phyloP scores from a whole-genome alignment of 1,139 yeast species.

The Hyphopichia buzzinii region DNA sequence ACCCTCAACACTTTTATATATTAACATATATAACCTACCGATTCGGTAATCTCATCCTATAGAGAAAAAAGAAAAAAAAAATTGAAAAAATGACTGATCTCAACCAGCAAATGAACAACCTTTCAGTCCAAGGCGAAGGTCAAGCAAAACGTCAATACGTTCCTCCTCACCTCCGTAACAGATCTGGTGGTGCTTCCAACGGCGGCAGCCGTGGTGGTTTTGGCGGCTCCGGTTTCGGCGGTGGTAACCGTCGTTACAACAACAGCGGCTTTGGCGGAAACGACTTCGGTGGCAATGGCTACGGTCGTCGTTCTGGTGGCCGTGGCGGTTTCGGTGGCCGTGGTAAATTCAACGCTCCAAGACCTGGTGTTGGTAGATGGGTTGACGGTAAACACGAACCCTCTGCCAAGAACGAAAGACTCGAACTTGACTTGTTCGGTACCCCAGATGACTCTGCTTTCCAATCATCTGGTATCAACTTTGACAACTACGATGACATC shows the following conservation, averaged over 20 bases:
- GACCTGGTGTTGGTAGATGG: conserved; percentile 68
- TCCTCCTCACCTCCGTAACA: conserved; percentile 66
- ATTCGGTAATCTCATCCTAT: not conserved
- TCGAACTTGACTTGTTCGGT: conserved; percentile 86
- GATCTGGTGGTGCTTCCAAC: conserved; percentile 18
- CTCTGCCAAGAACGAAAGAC: conserved; percentile 64
- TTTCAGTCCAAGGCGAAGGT: conserved; percentile 31
- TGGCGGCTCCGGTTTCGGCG: conserved; percentile 15
- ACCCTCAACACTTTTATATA: not conserved
- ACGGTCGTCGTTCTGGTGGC: conserved; percentile 19
- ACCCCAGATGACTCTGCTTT: conserved; percentile 74
- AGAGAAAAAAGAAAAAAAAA: conserved; percentile 4
- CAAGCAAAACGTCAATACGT: conserved; percentile 43
- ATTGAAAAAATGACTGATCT: conserved; percentile 35
- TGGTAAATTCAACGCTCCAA: conserved; percentile 19
- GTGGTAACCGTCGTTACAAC: conserved; percentile 18
- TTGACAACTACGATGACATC: conserved; percentile 96
- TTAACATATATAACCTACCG: not conserved
- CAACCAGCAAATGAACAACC: conserved; percentile 44
- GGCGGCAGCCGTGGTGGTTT: conserved; percentile 12
- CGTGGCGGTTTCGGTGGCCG: conserved; percentile 16
- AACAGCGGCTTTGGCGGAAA: conserved; percentile 18
- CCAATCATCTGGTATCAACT: conserved; percentile 97
- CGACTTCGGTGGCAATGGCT: conserved; percentile 13
- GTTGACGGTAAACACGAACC: conserved; percentile 88